Evolutionary conservation across 2,329 filamentous ascomycete genomes (phyloP), one percentile per base, ranked within the genome.

Genomic region (Penicillium hesseltinei): DNA sequence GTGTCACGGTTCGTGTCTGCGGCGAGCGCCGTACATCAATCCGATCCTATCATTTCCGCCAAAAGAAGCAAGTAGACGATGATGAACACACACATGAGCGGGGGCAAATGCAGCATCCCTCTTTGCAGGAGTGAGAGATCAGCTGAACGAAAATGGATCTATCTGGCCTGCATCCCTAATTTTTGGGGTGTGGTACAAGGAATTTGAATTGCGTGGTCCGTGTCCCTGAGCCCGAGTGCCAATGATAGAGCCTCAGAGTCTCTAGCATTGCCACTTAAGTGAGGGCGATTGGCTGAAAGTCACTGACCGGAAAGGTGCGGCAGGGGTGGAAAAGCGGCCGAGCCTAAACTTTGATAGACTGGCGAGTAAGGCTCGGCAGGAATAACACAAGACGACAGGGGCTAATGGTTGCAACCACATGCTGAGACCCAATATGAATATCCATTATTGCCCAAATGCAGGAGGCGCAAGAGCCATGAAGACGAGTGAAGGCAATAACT

Each of bases 41-140:
- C 57, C 63, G 54, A 56, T 66, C 71, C 69, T 73, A 74, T 74
- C 71, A 71, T 62, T 64, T 65, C 56, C 45, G 51, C 57, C 63
- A 60, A 64, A 62, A 50, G 54, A 54, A 58, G 63, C 62, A 67
- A 66, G 62, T 62, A 51, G 63, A 60, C 61, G 64, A 67, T 56
- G 59, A 62, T 64, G 63, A 68, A 69, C 70, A 69, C 72, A 72
- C 71, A 74, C 67, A 68, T 69, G 66, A 69, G 69, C 65, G 69
- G 68, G 68, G 69, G 54, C 66, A 63, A 59, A 74, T 74, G 73
- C 70, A 67, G 69, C 66, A 73, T 70, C 68, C 70, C 66, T 65
- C 63, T 73, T 69, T 75, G 73, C 73, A 76, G 71, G 66, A 61
- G 63, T 69, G 64, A 68, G 61, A 71, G 73, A 74, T 76, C 73